Base-by-base conservation (phyloP, 768 basidiomycete species). In the Lactarius vividus region DNA sequence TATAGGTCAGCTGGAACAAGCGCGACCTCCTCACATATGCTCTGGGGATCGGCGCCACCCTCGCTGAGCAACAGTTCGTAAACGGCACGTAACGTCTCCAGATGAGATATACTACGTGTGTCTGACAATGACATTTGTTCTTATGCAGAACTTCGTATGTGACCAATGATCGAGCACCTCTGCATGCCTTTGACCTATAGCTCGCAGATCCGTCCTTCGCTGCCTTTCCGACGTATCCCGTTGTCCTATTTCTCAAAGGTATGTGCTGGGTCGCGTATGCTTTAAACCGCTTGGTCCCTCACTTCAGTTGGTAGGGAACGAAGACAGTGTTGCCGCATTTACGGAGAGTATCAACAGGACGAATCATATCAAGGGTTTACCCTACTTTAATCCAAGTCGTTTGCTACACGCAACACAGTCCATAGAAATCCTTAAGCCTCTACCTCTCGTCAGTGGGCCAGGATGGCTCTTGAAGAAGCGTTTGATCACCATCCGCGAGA, bases 201-300 rank as follows among this genome's bases (percentile, higher is more conserved):
- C 18, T 5, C 42, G 16, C 65, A 89, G 88, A 88, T 76, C 81
- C 83, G 66, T 79, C 82, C 31, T 96, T 90, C 76, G 79, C 88
- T 16, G 84, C 92, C 3, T 80, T 95, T 71, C 93, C 94, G 11
- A 94, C 93, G 0, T 96, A 88, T 75, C 92, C 94, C 2, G 91
- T 92, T 15, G 91, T 91, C 0, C 81, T 95, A 4, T 78, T 75
- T 31, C 81, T 93, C 73, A 94, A 92, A 77, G 88, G 84, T 82
- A 26, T 26, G 73, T 49, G 62, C 8, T 42, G 35, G 18, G 23
- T 46, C 40, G 46, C 64, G 2, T 66, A 20, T 40, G 11, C 8
- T 18, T 53, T 26, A 11, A 9, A 7, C 5, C 62, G 29, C 13
- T 23, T 23, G 35, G 35, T 39, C 23, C 49, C 53, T 68, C 23